A percentile compares a stretch with the other conserved stretches of the same genome.
Evolutionary conservation across 2,329 filamentous ascomycete genomes (phyloP).

Genomic region (Thelonectria olida): DNA sequence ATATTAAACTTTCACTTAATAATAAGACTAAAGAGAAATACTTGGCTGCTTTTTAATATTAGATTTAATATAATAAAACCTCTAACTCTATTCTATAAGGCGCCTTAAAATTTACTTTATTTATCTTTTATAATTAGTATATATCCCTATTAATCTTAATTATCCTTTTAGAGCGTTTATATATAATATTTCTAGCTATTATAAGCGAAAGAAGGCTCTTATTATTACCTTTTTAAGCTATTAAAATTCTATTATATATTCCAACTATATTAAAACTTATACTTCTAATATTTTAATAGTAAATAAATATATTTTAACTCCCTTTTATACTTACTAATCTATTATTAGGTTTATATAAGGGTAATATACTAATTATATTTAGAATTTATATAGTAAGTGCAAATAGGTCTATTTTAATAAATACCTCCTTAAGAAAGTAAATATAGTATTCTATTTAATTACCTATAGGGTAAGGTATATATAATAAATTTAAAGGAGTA

Average conservation of each 20-base stretch:
- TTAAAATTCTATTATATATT: background rate
- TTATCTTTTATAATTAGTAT: background rate
- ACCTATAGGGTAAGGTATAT: too few relatives aligned
- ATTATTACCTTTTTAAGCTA: background rate
- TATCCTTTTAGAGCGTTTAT: background rate
- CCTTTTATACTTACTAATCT: background rate
- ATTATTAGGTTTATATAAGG: background rate
- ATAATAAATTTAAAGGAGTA: too few relatives aligned
- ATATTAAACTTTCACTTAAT: conserved; percentile 3
- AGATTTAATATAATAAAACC: background rate
- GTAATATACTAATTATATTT: background rate
- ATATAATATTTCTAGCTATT: background rate
- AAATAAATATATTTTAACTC: background rate
- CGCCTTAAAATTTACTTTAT: background rate
- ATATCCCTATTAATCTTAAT: conserved; percentile 1
- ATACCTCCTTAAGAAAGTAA: too few relatives aligned
- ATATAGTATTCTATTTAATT: too few relatives aligned
- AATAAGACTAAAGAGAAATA: background rate
- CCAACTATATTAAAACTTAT: background rate
- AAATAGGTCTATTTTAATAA: background rate
- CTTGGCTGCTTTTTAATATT: background rate
- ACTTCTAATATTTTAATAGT: background rate
- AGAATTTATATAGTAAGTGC: background rate
- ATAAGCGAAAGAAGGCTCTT: background rate
- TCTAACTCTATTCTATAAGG: background rate